phyloP scores from a whole-genome alignment of 1,284 basidiomycete species.

The Boletus smithii region DNA sequence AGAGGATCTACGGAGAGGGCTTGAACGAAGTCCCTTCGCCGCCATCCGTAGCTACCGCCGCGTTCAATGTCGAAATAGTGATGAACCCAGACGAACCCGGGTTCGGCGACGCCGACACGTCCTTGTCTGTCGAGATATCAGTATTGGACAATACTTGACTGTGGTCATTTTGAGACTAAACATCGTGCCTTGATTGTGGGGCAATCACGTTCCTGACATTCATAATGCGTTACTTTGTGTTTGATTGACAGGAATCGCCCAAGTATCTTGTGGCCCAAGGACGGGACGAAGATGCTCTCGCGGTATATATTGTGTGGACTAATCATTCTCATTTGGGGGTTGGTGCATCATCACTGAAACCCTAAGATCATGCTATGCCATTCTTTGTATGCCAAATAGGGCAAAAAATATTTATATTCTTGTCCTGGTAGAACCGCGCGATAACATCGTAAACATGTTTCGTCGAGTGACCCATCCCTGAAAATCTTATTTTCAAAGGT shows the following conservation, averaged over 20 bases:
- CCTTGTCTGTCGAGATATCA: conserved; percentile 28
- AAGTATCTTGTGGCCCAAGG: conserved; percentile 58
- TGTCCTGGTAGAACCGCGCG: no score
- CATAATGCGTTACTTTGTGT: conserved; percentile 43
- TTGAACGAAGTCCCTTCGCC: conserved; percentile 7
- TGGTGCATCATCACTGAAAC: no score
- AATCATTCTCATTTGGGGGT: no score
- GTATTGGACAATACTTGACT: conserved; percentile 14
- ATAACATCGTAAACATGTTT: no score
- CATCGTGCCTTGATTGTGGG: conserved; percentile 33
- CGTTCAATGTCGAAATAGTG: conserved; percentile 53
- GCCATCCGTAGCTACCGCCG: not conserved
- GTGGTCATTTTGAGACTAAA: conserved; percentile 2
- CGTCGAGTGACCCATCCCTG: no score
- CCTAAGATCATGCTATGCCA: no score
- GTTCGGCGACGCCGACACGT: conserved; percentile 47
- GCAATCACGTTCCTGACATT: conserved; percentile 46
- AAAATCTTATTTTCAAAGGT: no score
- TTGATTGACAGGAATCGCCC: conserved; percentile 54
- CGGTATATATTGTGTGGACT: conserved; percentile 30
- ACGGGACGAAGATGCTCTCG: conserved; percentile 53
- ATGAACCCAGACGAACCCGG: conserved; percentile 73
- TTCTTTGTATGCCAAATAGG: no score
- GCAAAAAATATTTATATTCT: no score
- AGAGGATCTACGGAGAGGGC: conserved; percentile 24